Percentiles rank a stretch among this genome's conserved stretches.
Conservation (phyloP, 2,329 filamentous ascomycete species). For the Thermothelomyces thermophilus region DNA sequence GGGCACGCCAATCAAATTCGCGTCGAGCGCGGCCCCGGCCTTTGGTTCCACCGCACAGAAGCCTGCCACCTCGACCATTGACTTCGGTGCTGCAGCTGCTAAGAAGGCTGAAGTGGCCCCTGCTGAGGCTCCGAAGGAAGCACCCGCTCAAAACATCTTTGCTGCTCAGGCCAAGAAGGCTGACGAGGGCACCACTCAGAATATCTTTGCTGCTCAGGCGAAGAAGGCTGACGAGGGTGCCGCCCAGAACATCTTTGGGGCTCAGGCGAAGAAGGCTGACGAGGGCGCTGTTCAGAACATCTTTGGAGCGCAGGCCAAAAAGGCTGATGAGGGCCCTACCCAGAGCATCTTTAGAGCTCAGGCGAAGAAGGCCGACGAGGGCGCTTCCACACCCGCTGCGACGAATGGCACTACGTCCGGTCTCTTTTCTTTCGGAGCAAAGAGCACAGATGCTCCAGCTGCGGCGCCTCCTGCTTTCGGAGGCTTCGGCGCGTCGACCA, state of each 20-base stretch:
- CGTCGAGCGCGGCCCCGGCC: conserved; percentile 27
- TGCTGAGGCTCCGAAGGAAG: conserved; percentile 7
- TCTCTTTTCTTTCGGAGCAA: conserved; percentile 15
- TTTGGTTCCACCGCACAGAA: conserved; percentile 33
- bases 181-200: not conserved
- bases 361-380: not conserved
- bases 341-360: not conserved
- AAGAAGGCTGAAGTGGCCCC: conserved; percentile 19
- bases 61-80: conserved; percentile 22
- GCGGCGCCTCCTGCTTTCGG: conserved; percentile 15
- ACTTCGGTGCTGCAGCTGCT: conserved; percentile 18
- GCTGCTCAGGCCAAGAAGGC: not conserved
- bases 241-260: conserved; percentile 12
- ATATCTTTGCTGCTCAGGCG: no score
- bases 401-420: conserved; percentile 14
- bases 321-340: not conserved
- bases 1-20: conserved; percentile 50
- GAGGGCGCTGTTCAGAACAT: not conserved
- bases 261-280: not conserved
- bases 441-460: conserved; percentile 13
- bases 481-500: conserved; percentile 8
- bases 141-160: conserved; percentile 8
- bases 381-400: conserved; percentile 4
- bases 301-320: not conserved
- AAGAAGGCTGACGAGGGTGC: no score